A percentile compares a stretch with the other conserved stretches of the same genome.
phyloP scores from a whole-genome alignment of 768 basidiomycete species.

The Boletus reticulatus region DNA sequence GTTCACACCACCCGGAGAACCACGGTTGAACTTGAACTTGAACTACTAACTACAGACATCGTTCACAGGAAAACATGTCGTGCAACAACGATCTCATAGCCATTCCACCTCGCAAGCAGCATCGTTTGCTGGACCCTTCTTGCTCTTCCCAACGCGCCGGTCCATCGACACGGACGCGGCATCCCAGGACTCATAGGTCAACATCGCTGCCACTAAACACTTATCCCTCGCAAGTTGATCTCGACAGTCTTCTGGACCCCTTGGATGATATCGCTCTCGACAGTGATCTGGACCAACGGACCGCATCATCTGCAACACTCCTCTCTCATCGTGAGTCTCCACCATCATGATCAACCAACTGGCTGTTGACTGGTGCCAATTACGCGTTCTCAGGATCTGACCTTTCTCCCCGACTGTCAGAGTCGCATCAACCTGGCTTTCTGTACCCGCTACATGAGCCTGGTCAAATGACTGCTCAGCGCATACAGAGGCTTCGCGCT shows the following conservation, averaged over 20 bases:
- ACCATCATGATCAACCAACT: background rate
- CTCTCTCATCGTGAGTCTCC: conserved; percentile 16
- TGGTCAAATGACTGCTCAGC: conserved; percentile 26
- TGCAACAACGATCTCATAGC: conserved; percentile 11
- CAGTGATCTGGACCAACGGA: conserved; percentile 17
- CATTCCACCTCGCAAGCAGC: conserved; percentile 4
- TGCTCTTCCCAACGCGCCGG: conserved; percentile 1
- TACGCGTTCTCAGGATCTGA: conserved; percentile 7
- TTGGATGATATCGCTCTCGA: conserved; percentile 11
- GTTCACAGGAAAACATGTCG: conserved; percentile 17
- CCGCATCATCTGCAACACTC: conserved; percentile 21
- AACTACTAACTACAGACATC: conserved; percentile 17
- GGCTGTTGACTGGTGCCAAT: conserved; percentile 3
- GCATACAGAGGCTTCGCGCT: conserved; percentile 24
- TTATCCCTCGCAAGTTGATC: background rate
- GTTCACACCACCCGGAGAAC: conserved; percentile 11
- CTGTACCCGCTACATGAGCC: conserved; percentile 19
- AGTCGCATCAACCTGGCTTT: conserved; percentile 10
- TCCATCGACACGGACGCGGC: conserved; percentile 5
- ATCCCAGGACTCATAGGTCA: conserved; percentile 13
- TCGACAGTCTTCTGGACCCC: conserved; percentile 5
- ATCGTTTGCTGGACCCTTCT: background rate
- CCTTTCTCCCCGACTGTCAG: background rate
- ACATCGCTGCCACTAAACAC: conserved; percentile 2
- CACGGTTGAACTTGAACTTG: conserved; percentile 22